Evolutionary conservation across 768 basidiomycete genomes (phyloP).

Genomic region (Trametes cingulata): DNA sequence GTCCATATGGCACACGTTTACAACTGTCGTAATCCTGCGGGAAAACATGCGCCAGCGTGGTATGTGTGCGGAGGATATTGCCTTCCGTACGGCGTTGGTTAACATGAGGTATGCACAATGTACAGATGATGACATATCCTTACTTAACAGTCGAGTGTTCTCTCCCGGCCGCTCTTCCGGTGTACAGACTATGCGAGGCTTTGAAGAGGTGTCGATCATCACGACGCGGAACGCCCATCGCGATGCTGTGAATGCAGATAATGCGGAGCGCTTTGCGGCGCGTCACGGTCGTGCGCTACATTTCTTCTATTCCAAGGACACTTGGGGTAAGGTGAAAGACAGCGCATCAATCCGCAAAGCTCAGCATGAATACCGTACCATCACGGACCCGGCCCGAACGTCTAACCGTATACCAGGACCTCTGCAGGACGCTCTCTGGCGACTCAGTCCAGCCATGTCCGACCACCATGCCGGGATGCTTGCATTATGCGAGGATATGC

Average conservation of each 20-base stretch:
- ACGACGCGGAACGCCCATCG: background rate
- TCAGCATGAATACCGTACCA: background rate
- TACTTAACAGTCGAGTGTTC: background rate
- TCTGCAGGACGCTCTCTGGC: constrained; percentile 25
- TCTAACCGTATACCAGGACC: background rate
- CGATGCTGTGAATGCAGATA: background rate
- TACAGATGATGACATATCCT: background rate
- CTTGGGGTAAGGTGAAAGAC: background rate
- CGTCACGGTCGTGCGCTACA: background rate
- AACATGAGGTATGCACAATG: background rate
- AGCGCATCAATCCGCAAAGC: no score
- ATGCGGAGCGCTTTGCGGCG: background rate
- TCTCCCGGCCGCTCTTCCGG: background rate
- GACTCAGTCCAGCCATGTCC: constrained; percentile 12
- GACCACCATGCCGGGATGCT: constrained; percentile 21
- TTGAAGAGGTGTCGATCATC: background rate
- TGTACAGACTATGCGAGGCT: background rate
- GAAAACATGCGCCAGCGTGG: constrained; percentile 24
- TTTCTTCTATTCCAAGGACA: background rate
- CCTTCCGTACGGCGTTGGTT: background rate
- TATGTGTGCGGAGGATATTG: background rate
- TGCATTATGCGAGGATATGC: constrained; percentile 18
- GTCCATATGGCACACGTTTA: constrained; percentile 24
- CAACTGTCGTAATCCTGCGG: constrained; percentile 24
- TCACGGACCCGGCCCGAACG: no score